A percentile compares a stretch with the other conserved stretches of the same genome.
phyloP scores from a whole-genome alignment of 495 filamentous ascomycete genomes.

The Amorphotheca resinae region DNA sequence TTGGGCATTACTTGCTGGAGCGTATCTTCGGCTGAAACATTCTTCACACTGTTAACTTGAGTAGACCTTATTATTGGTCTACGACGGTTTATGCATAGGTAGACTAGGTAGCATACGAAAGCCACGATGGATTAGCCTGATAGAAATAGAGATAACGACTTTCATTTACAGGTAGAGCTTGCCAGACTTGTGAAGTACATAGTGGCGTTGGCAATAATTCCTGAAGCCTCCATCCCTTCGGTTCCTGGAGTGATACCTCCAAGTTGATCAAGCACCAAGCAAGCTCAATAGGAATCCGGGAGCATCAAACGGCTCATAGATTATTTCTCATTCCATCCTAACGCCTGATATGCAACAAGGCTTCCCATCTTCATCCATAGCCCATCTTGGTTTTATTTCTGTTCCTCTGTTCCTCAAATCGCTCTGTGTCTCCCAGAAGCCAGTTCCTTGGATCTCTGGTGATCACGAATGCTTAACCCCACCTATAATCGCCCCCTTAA shows the following conservation, averaged over 20 bases:
- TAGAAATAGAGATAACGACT: not conserved
- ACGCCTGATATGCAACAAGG: constrained; percentile 19
- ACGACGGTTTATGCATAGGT: too few relatives aligned
- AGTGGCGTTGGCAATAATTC: too few relatives aligned
- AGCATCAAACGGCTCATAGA: too few relatives aligned
- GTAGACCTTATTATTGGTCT: not conserved
- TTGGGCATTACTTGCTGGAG: constrained; percentile 36
- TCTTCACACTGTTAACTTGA: not conserved
- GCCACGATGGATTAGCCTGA: not conserved
- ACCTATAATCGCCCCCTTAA: constrained; percentile 69
- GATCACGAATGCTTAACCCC: constrained; percentile 22
- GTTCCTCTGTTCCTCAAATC: too few relatives aligned
- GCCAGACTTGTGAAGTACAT: too few relatives aligned
- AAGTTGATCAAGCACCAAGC: too few relatives aligned
- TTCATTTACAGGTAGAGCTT: not conserved
- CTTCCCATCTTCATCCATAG: not conserved
- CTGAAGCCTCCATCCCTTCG: too few relatives aligned
- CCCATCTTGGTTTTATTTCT: not conserved
- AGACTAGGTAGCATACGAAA: too few relatives aligned
- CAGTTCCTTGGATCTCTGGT: too few relatives aligned
- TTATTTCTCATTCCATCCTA: constrained; percentile 2
- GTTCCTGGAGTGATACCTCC: too few relatives aligned
- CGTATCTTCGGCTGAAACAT: constrained; percentile 30
- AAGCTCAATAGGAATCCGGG: too few relatives aligned
- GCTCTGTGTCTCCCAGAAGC: not conserved